A percentile compares a stretch with the other conserved stretches of the same genome.
phyloP scores from a whole-genome alignment of 441 rosid species.

The Euphorbia schlechtendalii region DNA sequence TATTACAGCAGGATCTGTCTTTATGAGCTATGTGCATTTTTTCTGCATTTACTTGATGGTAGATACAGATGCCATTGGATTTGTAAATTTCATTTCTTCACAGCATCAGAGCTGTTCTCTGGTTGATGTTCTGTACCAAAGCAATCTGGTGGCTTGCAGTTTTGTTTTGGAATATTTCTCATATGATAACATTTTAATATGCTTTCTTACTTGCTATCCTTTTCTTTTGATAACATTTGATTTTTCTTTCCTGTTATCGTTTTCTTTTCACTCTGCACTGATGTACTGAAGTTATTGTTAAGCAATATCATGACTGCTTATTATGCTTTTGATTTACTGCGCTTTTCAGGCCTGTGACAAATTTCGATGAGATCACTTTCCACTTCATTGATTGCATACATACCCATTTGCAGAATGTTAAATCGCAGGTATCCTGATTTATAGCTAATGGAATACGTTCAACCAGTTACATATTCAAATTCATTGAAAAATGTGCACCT shows the following conservation, averaged over 20 bases:
- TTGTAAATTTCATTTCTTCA: background rate
- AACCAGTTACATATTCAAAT: background rate
- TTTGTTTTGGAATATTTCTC: background rate
- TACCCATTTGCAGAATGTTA: slow-evolving; percentile 51
- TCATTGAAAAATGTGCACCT: background rate
- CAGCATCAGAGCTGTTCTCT: background rate
- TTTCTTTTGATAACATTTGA: no score
- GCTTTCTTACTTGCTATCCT: background rate
- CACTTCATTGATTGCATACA: slow-evolving; percentile 84
- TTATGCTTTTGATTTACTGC: slow-evolving; percentile 10
- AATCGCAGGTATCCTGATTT: slow-evolving; percentile 42
- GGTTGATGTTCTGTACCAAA: background rate
- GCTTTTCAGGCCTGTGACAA: slow-evolving; percentile 56
- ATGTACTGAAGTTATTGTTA: background rate
- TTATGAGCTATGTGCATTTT: background rate
- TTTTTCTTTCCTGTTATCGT: no score
- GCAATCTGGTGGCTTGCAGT: background rate
- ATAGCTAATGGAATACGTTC: slow-evolving; percentile 2
- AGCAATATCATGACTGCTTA: background rate
- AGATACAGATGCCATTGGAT: background rate
- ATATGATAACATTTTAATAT: background rate
- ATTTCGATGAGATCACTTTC: slow-evolving; percentile 77
- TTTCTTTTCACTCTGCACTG: no score
- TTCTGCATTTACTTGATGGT: background rate
- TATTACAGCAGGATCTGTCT: background rate